Percentiles rank a stretch among this genome's conserved stretches.
Evolutionary conservation across 2,329 filamentous ascomycete genomes (phyloP).

Genomic region (Sclerotinia nivalis): DNA sequence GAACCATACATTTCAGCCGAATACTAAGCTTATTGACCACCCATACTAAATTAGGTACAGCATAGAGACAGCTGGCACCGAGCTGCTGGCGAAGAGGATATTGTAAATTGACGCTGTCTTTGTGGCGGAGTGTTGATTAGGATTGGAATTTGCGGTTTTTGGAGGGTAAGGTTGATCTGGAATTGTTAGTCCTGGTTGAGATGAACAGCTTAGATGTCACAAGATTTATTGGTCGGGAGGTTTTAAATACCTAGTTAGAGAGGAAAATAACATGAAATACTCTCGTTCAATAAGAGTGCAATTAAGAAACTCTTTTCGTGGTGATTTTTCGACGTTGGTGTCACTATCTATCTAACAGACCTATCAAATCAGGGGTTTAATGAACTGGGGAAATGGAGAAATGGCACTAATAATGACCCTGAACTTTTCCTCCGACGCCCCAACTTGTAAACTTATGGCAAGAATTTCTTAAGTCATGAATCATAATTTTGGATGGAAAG

Average conservation of each 20-base stretch:
- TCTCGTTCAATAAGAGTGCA: not conserved
- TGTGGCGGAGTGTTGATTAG: constrained; percentile 38
- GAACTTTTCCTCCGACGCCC: not conserved
- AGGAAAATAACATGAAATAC: not conserved
- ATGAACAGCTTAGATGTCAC: no score
- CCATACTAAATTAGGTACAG: constrained; percentile 52
- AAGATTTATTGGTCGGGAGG: no score
- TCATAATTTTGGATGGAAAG: not conserved
- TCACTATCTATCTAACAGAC: no score
- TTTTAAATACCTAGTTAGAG: no score
- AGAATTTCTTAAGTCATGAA: not conserved
- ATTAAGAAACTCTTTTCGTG: not conserved
- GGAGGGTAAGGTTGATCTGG: constrained; percentile 47
- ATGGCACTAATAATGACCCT: not conserved
- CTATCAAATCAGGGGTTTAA: not conserved
- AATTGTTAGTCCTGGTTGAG: no score
- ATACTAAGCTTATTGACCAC: constrained; percentile 51
- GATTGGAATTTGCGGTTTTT: constrained; percentile 47
- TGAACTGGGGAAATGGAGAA: not conserved
- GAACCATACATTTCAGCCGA: constrained; percentile 49
- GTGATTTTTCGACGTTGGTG: not conserved
- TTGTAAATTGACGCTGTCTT: constrained; percentile 48
- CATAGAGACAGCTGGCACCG: constrained; percentile 42
- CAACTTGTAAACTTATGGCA: no score
- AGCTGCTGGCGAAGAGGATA: constrained; percentile 45